These are phyloP conservation scores for Asterophora lycoperdoides DNA, from an alignment of 768 basidiomycete species.

Conservation along the genomic window DNA sequence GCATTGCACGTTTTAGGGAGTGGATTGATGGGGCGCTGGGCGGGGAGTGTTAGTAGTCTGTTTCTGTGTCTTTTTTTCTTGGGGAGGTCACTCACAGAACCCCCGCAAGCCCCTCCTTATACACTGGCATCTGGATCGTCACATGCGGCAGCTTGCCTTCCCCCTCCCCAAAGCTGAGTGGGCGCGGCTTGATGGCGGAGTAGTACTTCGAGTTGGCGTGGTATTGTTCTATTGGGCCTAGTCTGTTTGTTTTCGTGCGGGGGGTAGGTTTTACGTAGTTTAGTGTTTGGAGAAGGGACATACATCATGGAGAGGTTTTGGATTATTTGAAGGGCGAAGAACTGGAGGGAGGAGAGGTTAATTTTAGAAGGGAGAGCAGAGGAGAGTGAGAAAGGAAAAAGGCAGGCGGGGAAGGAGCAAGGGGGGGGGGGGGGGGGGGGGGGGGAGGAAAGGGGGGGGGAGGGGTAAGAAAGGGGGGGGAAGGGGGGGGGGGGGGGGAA, in stretches of 20 bases:
- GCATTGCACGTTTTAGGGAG: constrained; percentile 77
- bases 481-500: no score
- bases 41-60: no score
- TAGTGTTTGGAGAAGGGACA: constrained; percentile 28
- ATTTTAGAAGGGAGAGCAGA: not conserved
- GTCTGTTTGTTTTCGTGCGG: no score
- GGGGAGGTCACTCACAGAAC: constrained; percentile 67
- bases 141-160: constrained; percentile 60
- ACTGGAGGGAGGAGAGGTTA: constrained; percentile 40
- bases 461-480: no score
- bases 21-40: constrained; percentile 63
- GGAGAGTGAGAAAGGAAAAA: no score
- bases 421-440: no score
- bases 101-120: constrained; percentile 70
- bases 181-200: constrained; percentile 57
- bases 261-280: no score
- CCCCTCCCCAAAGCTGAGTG: constrained; percentile 42
- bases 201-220: constrained; percentile 80
- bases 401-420: no score
- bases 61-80: no score
- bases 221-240: constrained; percentile 79
- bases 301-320: constrained; percentile 65
- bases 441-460: no score
- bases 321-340: constrained; percentile 72
- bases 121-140: constrained; percentile 82